phyloP scores from a whole-genome alignment of 352 stramenopile genomes.

The Globisporangium parvum region DNA sequence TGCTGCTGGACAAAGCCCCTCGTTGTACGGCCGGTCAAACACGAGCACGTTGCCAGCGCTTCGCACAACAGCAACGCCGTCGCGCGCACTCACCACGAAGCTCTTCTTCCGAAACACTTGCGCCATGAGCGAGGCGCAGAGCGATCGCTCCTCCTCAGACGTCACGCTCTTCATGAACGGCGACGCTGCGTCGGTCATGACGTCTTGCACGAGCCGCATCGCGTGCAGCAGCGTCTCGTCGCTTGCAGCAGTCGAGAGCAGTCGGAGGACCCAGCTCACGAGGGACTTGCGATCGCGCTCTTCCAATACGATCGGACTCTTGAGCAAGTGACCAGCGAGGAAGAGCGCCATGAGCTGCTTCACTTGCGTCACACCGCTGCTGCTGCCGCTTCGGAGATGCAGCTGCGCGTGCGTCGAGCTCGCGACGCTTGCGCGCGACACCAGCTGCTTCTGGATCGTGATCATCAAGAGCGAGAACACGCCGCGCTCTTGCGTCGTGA shows the following conservation, averaged over 20 bases:
- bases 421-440: constrained; percentile 25
- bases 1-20: too few species aligned
- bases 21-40: constrained; percentile 9
- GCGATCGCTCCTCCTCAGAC: constrained; percentile 10
- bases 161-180: constrained; percentile 6
- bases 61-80: constrained; percentile 6
- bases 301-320: constrained; percentile 45
- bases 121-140: constrained; percentile 19
- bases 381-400: constrained; percentile 10
- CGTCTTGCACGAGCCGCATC: constrained; percentile 47
- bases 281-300: constrained; percentile 52
- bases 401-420: constrained; percentile 14
- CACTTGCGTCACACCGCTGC: constrained; percentile 26
- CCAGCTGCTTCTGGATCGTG: constrained; percentile 81
- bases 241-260: constrained; percentile 51
- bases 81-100: constrained; percentile 19
- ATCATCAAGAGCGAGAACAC: constrained; percentile 79
- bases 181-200: constrained; percentile 18
- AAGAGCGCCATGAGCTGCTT: constrained; percentile 82
- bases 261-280: constrained; percentile 57
- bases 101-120: constrained; percentile 47
- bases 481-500: constrained; percentile 59
- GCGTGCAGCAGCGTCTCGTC: constrained; percentile 65
- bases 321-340: constrained; percentile 56
- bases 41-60: constrained; percentile 22